A percentile compares a stretch with the other conserved stretches of the same genome.
phyloP scores from a whole-genome alignment of 192 early-diverging fungal species.

The Gaertneriomyces sp. region DNA sequence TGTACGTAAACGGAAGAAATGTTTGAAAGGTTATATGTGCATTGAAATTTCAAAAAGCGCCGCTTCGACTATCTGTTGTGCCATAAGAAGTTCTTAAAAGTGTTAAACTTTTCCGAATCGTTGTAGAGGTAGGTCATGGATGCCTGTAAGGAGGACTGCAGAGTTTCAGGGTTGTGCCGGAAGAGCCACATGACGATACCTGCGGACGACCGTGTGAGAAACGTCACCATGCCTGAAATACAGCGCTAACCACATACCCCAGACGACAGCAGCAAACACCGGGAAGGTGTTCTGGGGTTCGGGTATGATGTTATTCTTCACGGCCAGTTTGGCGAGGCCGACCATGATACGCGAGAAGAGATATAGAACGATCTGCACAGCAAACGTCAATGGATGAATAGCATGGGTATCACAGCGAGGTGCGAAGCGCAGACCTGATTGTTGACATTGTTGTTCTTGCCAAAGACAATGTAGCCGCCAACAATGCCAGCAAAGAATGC shows the following conservation, averaged over 20 bases:
- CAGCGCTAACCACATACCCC: conserved; percentile 57
- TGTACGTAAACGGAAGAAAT: no score
- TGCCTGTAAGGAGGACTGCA: conserved; percentile 86
- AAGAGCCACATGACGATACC: conserved; percentile 91
- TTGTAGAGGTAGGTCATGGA: conserved; percentile 96
- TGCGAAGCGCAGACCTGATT: conserved; percentile 66
- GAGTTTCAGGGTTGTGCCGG: conserved; percentile 76
- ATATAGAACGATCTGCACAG: conserved; percentile 81
- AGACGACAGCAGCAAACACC: conserved; percentile 87
- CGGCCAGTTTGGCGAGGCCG: conserved; percentile 77
- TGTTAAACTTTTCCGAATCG: conserved; percentile 56
- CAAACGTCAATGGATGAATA: neutral
- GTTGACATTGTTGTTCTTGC: conserved; percentile 92
- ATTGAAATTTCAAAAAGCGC: no score
- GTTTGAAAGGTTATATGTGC: no score
- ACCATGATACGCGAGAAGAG: conserved; percentile 88
- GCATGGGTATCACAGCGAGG: neutral
- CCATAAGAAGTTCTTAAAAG: conserved; percentile 34
- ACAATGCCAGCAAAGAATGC: conserved; percentile 87
- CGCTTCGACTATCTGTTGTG: conserved; percentile 18
- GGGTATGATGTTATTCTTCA: conserved; percentile 67
- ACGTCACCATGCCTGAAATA: neutral
- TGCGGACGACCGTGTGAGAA: conserved; percentile 1
- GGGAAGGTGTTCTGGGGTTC: conserved; percentile 79
- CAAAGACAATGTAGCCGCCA: conserved; percentile 92